These are phyloP conservation scores for Paecilomyces variotii DNA, from an alignment of 2,329 filamentous ascomycete genomes.

Conservation along the genomic window DNA sequence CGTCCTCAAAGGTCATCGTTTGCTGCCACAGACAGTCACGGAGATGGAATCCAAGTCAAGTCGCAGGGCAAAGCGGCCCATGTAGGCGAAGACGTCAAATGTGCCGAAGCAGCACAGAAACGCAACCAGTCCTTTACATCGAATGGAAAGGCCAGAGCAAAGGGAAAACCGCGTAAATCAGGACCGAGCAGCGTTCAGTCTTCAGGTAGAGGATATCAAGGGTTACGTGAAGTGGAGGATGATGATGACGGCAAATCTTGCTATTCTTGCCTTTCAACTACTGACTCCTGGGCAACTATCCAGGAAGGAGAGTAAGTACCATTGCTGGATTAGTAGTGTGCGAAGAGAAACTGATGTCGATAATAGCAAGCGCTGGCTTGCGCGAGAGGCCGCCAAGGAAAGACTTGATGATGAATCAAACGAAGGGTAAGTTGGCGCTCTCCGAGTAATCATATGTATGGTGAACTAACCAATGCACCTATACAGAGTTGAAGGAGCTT, in stretches of 20 bases:
- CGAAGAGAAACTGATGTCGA: slow-evolving; percentile 2
- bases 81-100: background rate
- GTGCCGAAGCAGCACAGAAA: background rate
- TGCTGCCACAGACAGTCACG: background rate
- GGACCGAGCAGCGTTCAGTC: background rate
- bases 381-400: slow-evolving; percentile 1
- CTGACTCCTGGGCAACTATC: slow-evolving; percentile 16
- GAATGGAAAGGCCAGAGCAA: background rate
- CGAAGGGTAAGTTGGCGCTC: background rate
- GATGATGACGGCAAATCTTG: slow-evolving; percentile 4
- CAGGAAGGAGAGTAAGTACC: slow-evolving; percentile 13
- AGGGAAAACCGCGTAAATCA: background rate
- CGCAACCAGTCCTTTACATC: background rate
- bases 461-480: background rate
- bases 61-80: background rate
- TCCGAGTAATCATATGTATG: background rate
- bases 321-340: background rate
- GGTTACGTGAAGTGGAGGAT: slow-evolving; percentile 6
- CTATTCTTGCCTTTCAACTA: slow-evolving; percentile 12
- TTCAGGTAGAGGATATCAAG: background rate
- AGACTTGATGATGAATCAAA: background rate
- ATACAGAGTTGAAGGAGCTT: background rate
- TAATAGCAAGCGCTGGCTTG: slow-evolving; percentile 8
- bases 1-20: background rate
- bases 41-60: background rate